Conservation (phyloP, 257 asterid species). For the Pogostemon cablin region DNA sequence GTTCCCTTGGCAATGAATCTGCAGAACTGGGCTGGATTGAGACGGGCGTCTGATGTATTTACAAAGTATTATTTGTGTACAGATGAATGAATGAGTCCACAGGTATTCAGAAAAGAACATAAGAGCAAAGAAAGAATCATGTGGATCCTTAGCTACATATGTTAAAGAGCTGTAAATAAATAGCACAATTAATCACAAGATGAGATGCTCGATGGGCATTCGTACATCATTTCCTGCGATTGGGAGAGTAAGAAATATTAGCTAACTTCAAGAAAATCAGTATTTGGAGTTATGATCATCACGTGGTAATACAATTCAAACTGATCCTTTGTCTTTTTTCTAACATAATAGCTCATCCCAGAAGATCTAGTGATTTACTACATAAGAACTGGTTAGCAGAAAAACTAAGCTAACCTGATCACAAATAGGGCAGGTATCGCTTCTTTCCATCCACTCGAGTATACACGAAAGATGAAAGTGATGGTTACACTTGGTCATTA, state of each 20-base stretch:
- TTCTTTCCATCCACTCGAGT: conserved; percentile 89
- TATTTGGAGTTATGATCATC: neutral
- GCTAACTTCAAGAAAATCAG: conserved; percentile 7
- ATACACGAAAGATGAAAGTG: conserved; percentile 89
- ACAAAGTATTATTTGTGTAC: conserved; percentile 18
- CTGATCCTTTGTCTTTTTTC: neutral
- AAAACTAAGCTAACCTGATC: conserved; percentile 51
- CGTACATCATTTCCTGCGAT: conserved; percentile 71
- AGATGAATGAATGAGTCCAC: conserved; percentile 27
- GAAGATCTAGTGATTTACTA: too few species aligned
- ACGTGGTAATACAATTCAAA: neutral
- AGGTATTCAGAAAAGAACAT: conserved; percentile 1
- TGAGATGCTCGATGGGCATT: conserved; percentile 42
- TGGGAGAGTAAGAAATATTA: conserved; percentile 9
- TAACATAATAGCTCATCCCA: too few species aligned
- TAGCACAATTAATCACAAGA: conserved; percentile 5
- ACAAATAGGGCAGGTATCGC: conserved; percentile 76
- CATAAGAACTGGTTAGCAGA: too few species aligned
- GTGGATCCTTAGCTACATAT: conserved; percentile 21
- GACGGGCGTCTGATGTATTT: conserved; percentile 18
- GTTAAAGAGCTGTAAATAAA: conserved; percentile 16
- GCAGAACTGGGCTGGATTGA: conserved; percentile 20
- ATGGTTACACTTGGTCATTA: conserved; percentile 67
- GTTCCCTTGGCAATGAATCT: conserved; percentile 19
- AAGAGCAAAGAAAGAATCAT: conserved; percentile 28